phyloP scores from a whole-genome alignment of 768 basidiomycete genomes.

The Pisolithus albus region DNA sequence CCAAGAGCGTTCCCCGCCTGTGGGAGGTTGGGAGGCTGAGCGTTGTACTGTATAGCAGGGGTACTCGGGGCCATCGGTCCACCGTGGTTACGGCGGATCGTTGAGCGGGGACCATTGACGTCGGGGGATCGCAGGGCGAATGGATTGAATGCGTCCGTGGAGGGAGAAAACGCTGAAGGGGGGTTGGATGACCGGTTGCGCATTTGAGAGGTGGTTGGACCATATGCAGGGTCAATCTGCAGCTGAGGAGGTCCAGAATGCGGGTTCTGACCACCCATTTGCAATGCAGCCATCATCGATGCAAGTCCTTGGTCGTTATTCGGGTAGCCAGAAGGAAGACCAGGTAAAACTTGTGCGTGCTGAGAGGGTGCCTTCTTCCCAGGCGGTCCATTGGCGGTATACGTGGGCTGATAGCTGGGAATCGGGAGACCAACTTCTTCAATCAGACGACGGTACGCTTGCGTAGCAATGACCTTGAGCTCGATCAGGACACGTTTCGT shows the following conservation, averaged over 20 bases:
- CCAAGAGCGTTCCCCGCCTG: constrained; percentile 53
- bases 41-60: constrained; percentile 43
- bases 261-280: constrained; percentile 85
- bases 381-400: constrained; percentile 53
- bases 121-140: constrained; percentile 48
- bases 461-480: constrained; percentile 89
- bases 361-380: constrained; percentile 53
- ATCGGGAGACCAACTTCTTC: constrained; percentile 93
- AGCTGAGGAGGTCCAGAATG: constrained; percentile 72
- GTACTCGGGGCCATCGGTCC: constrained; percentile 19
- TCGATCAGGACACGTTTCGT: constrained; percentile 87
- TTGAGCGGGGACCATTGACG: constrained; percentile 42
- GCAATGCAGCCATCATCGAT: constrained; percentile 89
- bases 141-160: constrained; percentile 52
- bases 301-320: constrained; percentile 80
- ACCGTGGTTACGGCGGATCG: constrained; percentile 43
- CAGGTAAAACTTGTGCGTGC: constrained; percentile 59
- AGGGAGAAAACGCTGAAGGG: constrained; percentile 43
- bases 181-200: constrained; percentile 42
- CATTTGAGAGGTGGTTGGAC: constrained; percentile 34
- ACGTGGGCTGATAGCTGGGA: constrained; percentile 79
- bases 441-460: constrained; percentile 87
- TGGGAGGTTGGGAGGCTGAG: constrained; percentile 54
- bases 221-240: constrained; percentile 62
- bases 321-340: constrained; percentile 72